phyloP scores from a whole-genome alignment of 1,284 basidiomycete species.

The Ceratobasidium papillatum region DNA sequence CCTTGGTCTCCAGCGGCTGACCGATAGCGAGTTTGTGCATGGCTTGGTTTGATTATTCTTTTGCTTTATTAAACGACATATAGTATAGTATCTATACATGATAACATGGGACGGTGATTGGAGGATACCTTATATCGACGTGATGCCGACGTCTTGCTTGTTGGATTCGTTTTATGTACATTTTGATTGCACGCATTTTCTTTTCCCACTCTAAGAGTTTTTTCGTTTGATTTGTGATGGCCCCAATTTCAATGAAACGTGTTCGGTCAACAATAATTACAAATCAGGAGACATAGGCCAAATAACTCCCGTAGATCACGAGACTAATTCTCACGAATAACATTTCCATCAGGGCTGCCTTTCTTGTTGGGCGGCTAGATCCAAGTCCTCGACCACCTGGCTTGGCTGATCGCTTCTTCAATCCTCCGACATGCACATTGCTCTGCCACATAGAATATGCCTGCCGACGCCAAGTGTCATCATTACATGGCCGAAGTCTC shows the following conservation, averaged over 20 bases:
- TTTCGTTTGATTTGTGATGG: background rate
- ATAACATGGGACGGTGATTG: conserved; percentile 7
- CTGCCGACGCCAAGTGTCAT: no score
- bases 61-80: conserved; percentile 18
- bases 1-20: conserved; percentile 27
- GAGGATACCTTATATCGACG: conserved; percentile 16
- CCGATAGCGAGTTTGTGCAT: conserved; percentile 7
- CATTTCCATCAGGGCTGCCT: no score
- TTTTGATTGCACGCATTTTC: background rate
- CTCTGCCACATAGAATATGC: no score
- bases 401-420: no score
- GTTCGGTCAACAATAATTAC: background rate
- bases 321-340: background rate
- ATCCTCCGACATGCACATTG: no score
- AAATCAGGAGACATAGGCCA: background rate
- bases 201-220: conserved; percentile 11
- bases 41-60: conserved; percentile 1
- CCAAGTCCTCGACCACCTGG: no score
- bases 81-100: conserved; percentile 17
- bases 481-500: no score
- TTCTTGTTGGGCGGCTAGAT: no score
- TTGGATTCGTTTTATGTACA: background rate
- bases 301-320: background rate
- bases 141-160: background rate
- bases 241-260: background rate